These are phyloP conservation scores for Fusarium decemcellulare DNA, from an alignment of 2,329 filamentous ascomycete species.

Conservation along the genomic window DNA sequence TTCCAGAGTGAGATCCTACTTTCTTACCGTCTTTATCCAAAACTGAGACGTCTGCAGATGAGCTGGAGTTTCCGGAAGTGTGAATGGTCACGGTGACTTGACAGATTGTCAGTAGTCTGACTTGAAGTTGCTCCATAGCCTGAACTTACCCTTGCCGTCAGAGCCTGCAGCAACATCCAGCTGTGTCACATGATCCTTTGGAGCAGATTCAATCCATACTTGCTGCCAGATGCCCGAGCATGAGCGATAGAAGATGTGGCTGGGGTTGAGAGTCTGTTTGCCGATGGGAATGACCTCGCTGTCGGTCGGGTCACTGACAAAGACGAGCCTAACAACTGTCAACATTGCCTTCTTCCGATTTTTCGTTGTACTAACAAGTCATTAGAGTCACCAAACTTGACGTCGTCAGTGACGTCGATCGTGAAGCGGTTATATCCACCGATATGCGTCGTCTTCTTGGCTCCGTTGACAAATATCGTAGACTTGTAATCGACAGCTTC, in stretches of 20 bases:
- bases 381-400: conserved; percentile 28
- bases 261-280: conserved; percentile 71
- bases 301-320: conserved; percentile 79
- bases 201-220: conserved; percentile 78
- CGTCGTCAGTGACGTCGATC: conserved; percentile 15
- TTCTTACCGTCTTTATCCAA: background rate
- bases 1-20: conserved; percentile 27
- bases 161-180: conserved; percentile 71
- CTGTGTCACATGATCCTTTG: conserved; percentile 68
- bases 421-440: conserved; percentile 34
- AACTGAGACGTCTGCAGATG: background rate
- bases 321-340: conserved; percentile 53
- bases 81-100: conserved; percentile 19
- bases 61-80: background rate
- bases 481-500: conserved; percentile 38
- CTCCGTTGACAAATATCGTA: conserved; percentile 26
- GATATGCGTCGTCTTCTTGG: conserved; percentile 27
- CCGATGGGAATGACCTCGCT: conserved; percentile 73
- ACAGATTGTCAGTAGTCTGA: background rate
- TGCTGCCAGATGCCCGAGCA: conserved; percentile 83
- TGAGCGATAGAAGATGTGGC: conserved; percentile 79
- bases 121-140: no score
- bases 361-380: conserved; percentile 6
- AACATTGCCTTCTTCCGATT: background rate
- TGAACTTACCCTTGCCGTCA: conserved; percentile 16